A percentile compares a stretch with the other conserved stretches of the same genome.
Conservation (phyloP, 2,329 filamentous ascomycete genomes). For the Aspergillus sp. region DNA sequence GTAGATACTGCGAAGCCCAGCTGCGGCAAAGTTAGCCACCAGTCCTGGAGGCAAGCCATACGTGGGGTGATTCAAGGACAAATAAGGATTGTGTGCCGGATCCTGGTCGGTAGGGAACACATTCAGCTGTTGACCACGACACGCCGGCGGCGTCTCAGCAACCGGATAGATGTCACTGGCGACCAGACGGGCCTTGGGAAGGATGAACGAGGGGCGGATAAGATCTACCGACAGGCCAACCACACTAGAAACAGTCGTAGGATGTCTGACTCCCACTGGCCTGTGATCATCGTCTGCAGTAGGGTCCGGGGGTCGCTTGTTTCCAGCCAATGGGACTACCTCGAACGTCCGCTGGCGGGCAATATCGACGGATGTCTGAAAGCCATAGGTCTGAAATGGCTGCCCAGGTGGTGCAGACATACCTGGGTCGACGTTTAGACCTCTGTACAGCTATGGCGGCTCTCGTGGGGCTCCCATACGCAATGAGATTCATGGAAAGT, state of each 20-base stretch:
- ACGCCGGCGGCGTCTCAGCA: slow-evolving; percentile 19
- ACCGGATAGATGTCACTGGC: slow-evolving; percentile 39
- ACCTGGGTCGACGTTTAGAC: slow-evolving; percentile 14
- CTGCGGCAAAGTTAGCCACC: slow-evolving; percentile 63
- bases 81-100: slow-evolving; percentile 45
- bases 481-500: neutral
- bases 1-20: slow-evolving; percentile 74
- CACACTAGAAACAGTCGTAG: neutral
- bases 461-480: slow-evolving; percentile 2
- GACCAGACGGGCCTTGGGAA: slow-evolving; percentile 41
- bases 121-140: slow-evolving; percentile 22
- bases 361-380: slow-evolving; percentile 51
- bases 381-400: slow-evolving; percentile 52
- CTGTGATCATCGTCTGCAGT: slow-evolving; percentile 24
- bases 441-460: neutral
- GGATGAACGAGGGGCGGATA: slow-evolving; percentile 30
- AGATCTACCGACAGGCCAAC: slow-evolving; percentile 25
- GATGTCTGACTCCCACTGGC: slow-evolving; percentile 8
- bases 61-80: slow-evolving; percentile 63
- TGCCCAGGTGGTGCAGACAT: slow-evolving; percentile 31
- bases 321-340: slow-evolving; percentile 48
- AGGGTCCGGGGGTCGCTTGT: slow-evolving; percentile 47
- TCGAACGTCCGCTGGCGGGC: slow-evolving; percentile 45
- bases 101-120: slow-evolving; percentile 56
- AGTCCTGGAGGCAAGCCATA: slow-evolving; percentile 65